These are phyloP conservation scores for Wickerhamiella siamensis DNA, from an alignment of 805 yeast species.

Conservation along the genomic window DNA sequence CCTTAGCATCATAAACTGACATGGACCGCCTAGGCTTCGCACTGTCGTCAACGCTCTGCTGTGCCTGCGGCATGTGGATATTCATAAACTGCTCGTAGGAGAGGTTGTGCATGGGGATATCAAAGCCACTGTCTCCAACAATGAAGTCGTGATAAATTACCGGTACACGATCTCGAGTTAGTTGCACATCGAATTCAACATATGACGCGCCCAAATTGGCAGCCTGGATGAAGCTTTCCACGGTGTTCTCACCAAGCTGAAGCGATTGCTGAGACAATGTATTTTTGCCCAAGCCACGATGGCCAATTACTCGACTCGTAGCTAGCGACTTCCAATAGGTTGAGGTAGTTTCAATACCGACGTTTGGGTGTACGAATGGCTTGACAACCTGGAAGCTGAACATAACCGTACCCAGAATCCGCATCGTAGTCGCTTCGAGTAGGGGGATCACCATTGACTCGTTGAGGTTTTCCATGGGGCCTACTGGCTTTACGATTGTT, in stretches of 20 bases:
- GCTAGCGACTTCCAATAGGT: constrained; percentile 87
- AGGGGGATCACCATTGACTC: constrained; percentile 52
- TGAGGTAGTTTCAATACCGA: constrained; percentile 50
- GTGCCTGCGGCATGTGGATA: constrained; percentile 13
- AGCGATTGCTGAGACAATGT: constrained; percentile 53
- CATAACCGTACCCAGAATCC: constrained; percentile 59
- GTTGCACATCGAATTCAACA: constrained; percentile 92
- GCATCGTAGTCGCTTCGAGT: constrained; percentile 54
- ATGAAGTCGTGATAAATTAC: constrained; percentile 90
- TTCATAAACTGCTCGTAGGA: constrained; percentile 69
- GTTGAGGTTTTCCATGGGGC: constrained; percentile 44
- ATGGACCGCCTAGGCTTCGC: constrained; percentile 23
- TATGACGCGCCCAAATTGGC: constrained; percentile 93
- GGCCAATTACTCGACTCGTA: constrained; percentile 86
- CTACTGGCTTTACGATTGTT: constrained; percentile 23
- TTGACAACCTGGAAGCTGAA: constrained; percentile 62
- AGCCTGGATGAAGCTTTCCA: constrained; percentile 89
- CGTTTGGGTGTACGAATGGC: constrained; percentile 57
- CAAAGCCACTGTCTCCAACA: constrained; percentile 91
- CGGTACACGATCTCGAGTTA: constrained; percentile 81
- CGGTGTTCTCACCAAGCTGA: constrained; percentile 90
- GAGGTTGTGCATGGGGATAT: constrained; percentile 87
- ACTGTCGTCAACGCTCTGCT: constrained; percentile 5
- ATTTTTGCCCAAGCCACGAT: constrained; percentile 89
- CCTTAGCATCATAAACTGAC: constrained; percentile 25